Evolutionary conservation across 495 filamentous ascomycete species (phyloP).

Genomic region (Opeltia flavorubescens): DNA sequence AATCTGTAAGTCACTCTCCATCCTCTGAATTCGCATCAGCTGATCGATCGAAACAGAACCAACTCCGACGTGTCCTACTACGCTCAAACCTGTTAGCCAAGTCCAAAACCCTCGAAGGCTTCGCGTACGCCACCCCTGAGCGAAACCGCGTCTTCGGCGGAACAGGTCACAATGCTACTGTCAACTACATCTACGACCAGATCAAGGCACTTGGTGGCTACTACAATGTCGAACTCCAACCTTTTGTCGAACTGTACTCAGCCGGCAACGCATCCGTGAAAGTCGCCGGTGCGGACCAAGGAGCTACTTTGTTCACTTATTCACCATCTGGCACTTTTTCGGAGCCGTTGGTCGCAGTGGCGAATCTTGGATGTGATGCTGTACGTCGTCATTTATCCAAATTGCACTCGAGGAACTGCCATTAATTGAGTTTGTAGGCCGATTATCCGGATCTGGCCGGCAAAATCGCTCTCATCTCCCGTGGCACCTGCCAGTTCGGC

Average conservation of each 20-base stretch:
- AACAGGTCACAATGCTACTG: constrained; percentile 46
- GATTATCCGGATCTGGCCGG: constrained; percentile 45
- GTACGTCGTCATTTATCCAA: background rate
- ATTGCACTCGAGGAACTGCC: background rate
- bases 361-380: constrained; percentile 40
- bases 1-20: background rate
- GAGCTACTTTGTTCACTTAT: constrained; percentile 28
- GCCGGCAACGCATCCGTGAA: constrained; percentile 19
- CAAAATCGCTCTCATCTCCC: constrained; percentile 46
- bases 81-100: constrained; percentile 22
- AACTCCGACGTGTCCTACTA: background rate
- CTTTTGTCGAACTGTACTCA: constrained; percentile 31
- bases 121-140: constrained; percentile 31
- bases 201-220: constrained; percentile 35
- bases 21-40: background rate
- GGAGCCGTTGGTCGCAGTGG: constrained; percentile 30
- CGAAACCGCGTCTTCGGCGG: constrained; percentile 46
- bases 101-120: constrained; percentile 26
- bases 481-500: constrained; percentile 47
- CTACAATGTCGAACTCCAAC: constrained; percentile 47
- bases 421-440: constrained; percentile 7
- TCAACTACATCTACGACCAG: constrained; percentile 44
- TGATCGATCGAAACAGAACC: background rate
- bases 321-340: constrained; percentile 32
- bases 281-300: constrained; percentile 18